Evolutionary conservation across 1,284 basidiomycete species (phyloP).

Genomic region (Clitocybe nebularis): DNA sequence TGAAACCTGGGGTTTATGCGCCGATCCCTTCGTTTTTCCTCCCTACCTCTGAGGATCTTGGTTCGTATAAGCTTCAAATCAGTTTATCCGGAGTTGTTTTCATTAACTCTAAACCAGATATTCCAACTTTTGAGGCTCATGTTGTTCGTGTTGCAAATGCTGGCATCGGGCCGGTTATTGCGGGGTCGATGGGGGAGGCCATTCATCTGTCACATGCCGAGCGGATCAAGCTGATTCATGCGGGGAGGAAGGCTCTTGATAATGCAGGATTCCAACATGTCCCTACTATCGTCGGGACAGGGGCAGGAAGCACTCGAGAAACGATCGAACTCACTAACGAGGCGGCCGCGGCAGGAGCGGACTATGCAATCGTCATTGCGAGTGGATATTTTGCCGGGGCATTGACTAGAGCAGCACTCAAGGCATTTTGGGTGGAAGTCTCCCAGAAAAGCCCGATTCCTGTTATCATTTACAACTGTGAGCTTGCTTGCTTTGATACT

Average conservation of each 20-base stretch:
- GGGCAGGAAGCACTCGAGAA: slow-evolving; percentile 77
- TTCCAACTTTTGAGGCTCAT: slow-evolving; percentile 71
- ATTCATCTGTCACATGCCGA: slow-evolving; percentile 77
- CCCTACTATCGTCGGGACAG: slow-evolving; percentile 82
- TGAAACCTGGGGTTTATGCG: slow-evolving; percentile 77
- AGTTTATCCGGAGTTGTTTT: slow-evolving; percentile 11
- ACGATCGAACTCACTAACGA: slow-evolving; percentile 71
- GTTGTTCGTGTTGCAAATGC: slow-evolving; percentile 65
- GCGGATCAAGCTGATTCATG: slow-evolving; percentile 63
- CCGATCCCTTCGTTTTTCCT: slow-evolving; percentile 87
- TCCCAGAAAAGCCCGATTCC: slow-evolving; percentile 79
- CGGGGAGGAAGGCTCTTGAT: slow-evolving; percentile 73
- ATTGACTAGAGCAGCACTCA: slow-evolving; percentile 67
- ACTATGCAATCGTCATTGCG: slow-evolving; percentile 80
- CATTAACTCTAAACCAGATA: slow-evolving; percentile 44
- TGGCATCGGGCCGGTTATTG: slow-evolving; percentile 74
- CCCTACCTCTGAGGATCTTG: slow-evolving; percentile 74
- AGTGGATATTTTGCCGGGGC: slow-evolving; percentile 86
- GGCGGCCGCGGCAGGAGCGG: slow-evolving; percentile 79
- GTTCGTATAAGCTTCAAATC: slow-evolving; percentile 37
- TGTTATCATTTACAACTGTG: slow-evolving; percentile 89
- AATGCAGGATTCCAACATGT: slow-evolving; percentile 52
- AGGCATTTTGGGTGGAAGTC: slow-evolving; percentile 76
- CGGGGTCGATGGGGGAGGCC: slow-evolving; percentile 84
- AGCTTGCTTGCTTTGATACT: slow-evolving; percentile 23